Base-by-base conservation (phyloP, 177 flowering plant genomes). In the Vitis hybrid region DNA sequence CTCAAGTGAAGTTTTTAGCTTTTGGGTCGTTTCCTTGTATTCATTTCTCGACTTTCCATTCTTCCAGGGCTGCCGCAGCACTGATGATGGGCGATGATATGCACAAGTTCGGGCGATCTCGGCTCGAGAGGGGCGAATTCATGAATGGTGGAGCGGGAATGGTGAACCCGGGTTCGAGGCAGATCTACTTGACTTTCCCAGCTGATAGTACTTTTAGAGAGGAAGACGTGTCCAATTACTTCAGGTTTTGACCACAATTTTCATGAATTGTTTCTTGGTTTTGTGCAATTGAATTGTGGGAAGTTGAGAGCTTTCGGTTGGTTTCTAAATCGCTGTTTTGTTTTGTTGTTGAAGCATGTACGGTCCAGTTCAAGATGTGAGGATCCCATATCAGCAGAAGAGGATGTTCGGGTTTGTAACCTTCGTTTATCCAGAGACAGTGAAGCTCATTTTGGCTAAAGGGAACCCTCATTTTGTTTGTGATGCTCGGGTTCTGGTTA, bases 391-490 rank as follows among this genome's bases (percentile, higher is more conserved):
- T 70, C 93, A 89, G 79, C 93, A 86, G 81, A 89, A 89, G 85
- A 67, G 93, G 20, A 89, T 89, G 93, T 89, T 89, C 80, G 93
- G 93, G 2, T 89, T 89, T 79, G 93, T 89, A 4, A 88, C 93
- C 0, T 89, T 89, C 68, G 88, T 88, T 22, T 88, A 81, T 56
- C 81, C 93, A 1, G 93, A 89, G 68, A 89, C 93, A 20, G 93
- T 89, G 74, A 89, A 85, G 84, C 69, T 79, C 59, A 89, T 89
- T 55, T 67, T 89, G 18, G 86, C 93, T 11, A 86, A 83, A 77
- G 93, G 93, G n/a, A 89, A 89, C 65, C 93, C 93, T 50, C 93
- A 89, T 73, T 89, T 88, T 73, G 88, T 89, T 13, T 89, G 91
- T 71, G 91, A 89, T 79, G 81, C 93, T 58, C 73, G 93, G 20